Conservation (phyloP, 2,329 filamentous ascomycete genomes). For the Venturia nashicola region DNA sequence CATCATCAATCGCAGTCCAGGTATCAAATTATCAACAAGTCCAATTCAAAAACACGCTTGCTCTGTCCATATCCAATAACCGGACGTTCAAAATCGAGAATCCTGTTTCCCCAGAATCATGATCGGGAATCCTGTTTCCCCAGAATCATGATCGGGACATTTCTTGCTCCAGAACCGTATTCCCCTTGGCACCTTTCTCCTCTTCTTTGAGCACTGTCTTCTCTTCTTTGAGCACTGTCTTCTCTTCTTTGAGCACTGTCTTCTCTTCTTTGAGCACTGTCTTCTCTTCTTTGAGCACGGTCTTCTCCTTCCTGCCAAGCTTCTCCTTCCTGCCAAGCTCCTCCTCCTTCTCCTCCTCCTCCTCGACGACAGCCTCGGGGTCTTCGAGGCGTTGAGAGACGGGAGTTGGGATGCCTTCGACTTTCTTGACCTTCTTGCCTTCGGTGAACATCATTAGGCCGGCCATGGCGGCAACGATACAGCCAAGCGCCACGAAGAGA, state of each 20-base stretch:
- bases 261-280: neutral
- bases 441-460: conserved; percentile 61
- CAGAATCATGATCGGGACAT: neutral
- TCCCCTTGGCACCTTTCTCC: neutral
- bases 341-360: neutral
- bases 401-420: conserved; percentile 47
- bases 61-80: neutral
- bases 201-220: neutral
- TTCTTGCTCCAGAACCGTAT: neutral
- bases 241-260: neutral
- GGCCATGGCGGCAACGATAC: conserved; percentile 53
- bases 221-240: too few species aligned
- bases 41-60: neutral
- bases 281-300: neutral
- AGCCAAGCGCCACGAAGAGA: conserved; percentile 64
- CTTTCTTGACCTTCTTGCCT: conserved; percentile 51
- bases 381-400: neutral
- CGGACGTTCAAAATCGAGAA: neutral
- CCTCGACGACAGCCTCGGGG: neutral
- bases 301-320: too few species aligned
- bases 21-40: neutral
- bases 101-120: too few species aligned
- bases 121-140: too few species aligned
- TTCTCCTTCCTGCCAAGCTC: neutral
- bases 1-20: neutral